Conservation (phyloP, 73 alveolate species). For the Stentor coeruleus region DNA sequence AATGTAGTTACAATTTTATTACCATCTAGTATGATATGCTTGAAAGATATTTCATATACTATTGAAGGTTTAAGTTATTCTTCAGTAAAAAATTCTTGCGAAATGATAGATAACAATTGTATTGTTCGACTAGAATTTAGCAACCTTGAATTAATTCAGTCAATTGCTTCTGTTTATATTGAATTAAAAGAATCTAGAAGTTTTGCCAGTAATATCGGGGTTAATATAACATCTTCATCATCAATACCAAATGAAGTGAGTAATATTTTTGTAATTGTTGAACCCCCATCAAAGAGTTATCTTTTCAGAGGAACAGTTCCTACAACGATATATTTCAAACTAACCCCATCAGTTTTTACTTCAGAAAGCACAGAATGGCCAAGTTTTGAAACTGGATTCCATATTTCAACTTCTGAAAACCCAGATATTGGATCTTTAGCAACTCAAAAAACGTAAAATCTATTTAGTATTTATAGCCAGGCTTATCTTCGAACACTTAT, state of each 20-base stretch:
- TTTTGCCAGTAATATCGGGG: neutral
- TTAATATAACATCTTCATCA: constrained; percentile 1
- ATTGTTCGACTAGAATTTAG: neutral
- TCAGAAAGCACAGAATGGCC: neutral
- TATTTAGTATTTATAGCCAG: neutral
- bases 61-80: neutral
- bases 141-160: neutral
- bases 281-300: neutral
- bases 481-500: neutral
- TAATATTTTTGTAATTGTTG: neutral
- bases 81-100: neutral
- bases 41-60: too few species aligned
- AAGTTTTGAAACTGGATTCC: constrained; percentile 11
- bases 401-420: neutral
- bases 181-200: neutral
- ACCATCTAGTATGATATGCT: too few species aligned
- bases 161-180: neutral
- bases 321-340: neutral
- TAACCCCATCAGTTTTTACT: neutral
- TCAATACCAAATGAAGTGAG: constrained; percentile 18
- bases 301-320: constrained; percentile 4
- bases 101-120: neutral
- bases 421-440: neutral
- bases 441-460: neutral
- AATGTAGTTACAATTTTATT: too few species aligned